phyloP scores from a whole-genome alignment of 495 filamentous ascomycete genomes.

The Aspergillus kassunensis region DNA sequence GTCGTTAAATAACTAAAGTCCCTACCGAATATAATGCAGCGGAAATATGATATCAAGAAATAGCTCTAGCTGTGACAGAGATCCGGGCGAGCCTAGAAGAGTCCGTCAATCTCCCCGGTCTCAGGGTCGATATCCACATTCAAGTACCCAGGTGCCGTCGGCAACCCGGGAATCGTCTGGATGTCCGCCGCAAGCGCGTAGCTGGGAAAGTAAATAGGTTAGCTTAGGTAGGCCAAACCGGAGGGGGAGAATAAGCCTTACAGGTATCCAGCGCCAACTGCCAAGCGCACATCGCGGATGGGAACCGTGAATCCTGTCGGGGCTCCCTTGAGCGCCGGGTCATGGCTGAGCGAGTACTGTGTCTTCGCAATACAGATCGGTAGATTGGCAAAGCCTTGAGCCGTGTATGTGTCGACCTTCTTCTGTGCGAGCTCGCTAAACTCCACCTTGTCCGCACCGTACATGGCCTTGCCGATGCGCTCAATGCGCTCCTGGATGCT shows the following conservation, averaged over 20 bases:
- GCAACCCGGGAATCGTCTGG: slow-evolving; percentile 94
- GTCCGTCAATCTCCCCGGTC: slow-evolving; percentile 91
- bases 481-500: slow-evolving; percentile 87
- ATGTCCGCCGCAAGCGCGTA: slow-evolving; percentile 97
- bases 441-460: slow-evolving; percentile 85
- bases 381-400: slow-evolving; percentile 86
- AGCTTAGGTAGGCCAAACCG: slow-evolving; percentile 14
- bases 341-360: slow-evolving; percentile 94
- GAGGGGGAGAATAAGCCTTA: slow-evolving; percentile 39
- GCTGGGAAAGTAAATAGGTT: slow-evolving; percentile 32
- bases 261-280: slow-evolving; percentile 89
- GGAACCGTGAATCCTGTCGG: slow-evolving; percentile 94
- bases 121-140: slow-evolving; percentile 93
- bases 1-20: not conserved
- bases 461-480: slow-evolving; percentile 86
- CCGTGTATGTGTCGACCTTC: slow-evolving; percentile 91
- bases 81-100: slow-evolving; percentile 62
- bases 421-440: slow-evolving; percentile 91
- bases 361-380: slow-evolving; percentile 98
- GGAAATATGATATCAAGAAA: not conserved
- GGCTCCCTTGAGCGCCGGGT: slow-evolving; percentile 91
- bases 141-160: slow-evolving; percentile 91
- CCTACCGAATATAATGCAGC: not conserved
- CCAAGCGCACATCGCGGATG: slow-evolving; percentile 89
- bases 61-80: not conserved